Evolutionary conservation across 176 grass and related monocot genomes (phyloP), one percentile per base, ranked within the genome.

Genomic region (Saccharum spontaneum): DNA sequence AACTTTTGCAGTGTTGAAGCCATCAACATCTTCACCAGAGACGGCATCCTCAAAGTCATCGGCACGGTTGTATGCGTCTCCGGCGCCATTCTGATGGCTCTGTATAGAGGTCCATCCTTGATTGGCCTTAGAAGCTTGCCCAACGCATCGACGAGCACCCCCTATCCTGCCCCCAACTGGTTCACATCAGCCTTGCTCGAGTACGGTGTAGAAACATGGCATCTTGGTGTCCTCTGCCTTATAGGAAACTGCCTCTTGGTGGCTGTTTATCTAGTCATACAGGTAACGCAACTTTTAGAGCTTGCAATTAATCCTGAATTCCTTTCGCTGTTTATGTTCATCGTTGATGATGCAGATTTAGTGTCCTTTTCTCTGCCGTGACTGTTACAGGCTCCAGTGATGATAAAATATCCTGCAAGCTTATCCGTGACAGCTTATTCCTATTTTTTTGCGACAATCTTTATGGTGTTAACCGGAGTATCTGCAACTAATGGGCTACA

Each of bases 371-470:
- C 40, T 67, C 60, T 82, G 17, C 62, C 44, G 1, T 78, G 24
- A 57, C 8, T 60, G 0, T 88, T 89, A 59, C 91, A 99, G 93
- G 91, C 91, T 73, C 93, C 93, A 10, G 89, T 99, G 24, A 77
- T 98, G 52, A 71, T 69, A 34, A 96, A 87, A 71, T 99, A 99
- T 45, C 90, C 97, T 4, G 83, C 97, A 31, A 96, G 93, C 89
- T 84, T 99, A 80, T 96, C 97, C 50, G 83, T 99, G 79, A 99
- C 97, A 31, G 93, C 97, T 28, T 99, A 90, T 57, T 94, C 97
- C 0, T 99, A 99, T 31, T 86, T 84, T 57, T 99, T 99, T 79
- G 97, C 86, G 6, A 85, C 91, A 75, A 7, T 96, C 30, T 90
- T 94, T 63, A 99, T 99, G 97, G 81, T 99, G 69, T 20, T 92